Percentiles rank a stretch among this genome's conserved stretches.
Conservation (phyloP, 2,329 filamentous ascomycete species). For the Curvularia sp. region DNA sequence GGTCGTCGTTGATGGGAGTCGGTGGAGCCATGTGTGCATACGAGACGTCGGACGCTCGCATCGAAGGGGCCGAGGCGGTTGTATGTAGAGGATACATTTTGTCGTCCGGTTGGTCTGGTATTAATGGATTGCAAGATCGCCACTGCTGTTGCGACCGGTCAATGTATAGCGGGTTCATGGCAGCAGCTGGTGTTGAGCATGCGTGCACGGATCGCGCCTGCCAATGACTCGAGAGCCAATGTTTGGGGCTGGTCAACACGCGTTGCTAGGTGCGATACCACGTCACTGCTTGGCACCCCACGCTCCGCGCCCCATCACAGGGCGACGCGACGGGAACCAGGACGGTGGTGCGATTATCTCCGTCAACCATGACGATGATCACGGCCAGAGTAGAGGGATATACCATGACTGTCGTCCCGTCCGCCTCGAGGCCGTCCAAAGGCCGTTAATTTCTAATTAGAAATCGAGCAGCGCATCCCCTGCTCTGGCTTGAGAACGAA, state of each 20-base stretch:
- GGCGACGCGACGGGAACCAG: constrained; percentile 23
- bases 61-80: constrained; percentile 54
- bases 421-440: neutral
- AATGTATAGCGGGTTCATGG: constrained; percentile 45
- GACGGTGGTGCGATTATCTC: neutral
- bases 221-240: constrained; percentile 27
- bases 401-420: neutral
- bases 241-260: constrained; percentile 40
- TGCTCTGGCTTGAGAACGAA: neutral
- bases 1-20: constrained; percentile 48
- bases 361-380: neutral
- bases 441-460: neutral
- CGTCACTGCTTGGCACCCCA: constrained; percentile 39
- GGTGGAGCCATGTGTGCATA: constrained; percentile 40
- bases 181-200: constrained; percentile 14
- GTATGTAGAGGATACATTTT: constrained; percentile 44
- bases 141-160: constrained; percentile 36
- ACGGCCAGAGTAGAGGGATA: neutral
- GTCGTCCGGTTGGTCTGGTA: constrained; percentile 37
- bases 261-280: constrained; percentile 35
- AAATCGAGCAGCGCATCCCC: neutral
- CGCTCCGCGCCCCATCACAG: constrained; percentile 23
- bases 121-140: constrained; percentile 30
- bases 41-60: constrained; percentile 51
- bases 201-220: constrained; percentile 28